A percentile compares a stretch with the other conserved stretches of the same genome.
These are phyloP conservation scores for Sparassis latifolia DNA, from an alignment of 1,284 basidiomycete genomes.

Conservation along the genomic window DNA sequence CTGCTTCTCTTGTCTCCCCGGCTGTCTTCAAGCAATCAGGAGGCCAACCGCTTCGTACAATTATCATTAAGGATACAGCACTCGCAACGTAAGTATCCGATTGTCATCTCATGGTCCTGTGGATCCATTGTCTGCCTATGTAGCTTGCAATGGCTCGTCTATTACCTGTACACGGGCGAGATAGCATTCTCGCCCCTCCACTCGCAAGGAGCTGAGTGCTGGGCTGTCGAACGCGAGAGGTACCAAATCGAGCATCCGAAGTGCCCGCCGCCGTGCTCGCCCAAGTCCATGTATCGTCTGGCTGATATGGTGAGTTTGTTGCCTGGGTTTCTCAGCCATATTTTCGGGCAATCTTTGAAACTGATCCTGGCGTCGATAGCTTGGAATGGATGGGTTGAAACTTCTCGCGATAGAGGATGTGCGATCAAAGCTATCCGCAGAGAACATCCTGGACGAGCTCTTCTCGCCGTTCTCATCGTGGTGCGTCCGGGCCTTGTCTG, in stretches of 20 bases:
- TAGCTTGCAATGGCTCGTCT: conserved; percentile 11
- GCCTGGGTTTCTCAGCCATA: too few species aligned
- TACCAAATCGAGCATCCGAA: too few species aligned
- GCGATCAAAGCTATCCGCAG: conserved; percentile 5
- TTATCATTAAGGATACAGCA: background rate
- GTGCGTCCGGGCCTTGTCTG: background rate
- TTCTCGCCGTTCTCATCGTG: conserved; percentile 11
- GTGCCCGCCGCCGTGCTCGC: conserved; percentile 8
- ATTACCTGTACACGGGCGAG: conserved; percentile 7
- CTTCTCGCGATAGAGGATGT: conserved; percentile 9
- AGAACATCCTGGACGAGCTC: conserved; percentile 15
- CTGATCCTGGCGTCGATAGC: conserved; percentile 2
- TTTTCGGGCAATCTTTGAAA: background rate
- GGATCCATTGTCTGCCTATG: background rate
- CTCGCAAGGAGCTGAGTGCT: background rate
- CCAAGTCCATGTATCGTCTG: conserved; percentile 19
- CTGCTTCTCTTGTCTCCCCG: background rate
- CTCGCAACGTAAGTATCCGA: background rate
- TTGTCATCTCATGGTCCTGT: background rate
- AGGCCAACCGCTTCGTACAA: background rate
- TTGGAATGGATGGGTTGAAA: conserved; percentile 11
- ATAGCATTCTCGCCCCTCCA: conserved; percentile 7
- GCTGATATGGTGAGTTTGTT: conserved; percentile 11
- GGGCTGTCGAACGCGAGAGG: background rate
- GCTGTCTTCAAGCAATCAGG: background rate